Base-by-base conservation (phyloP, 2,329 filamentous ascomycete genomes). In the Pseudocercospora vitis region DNA sequence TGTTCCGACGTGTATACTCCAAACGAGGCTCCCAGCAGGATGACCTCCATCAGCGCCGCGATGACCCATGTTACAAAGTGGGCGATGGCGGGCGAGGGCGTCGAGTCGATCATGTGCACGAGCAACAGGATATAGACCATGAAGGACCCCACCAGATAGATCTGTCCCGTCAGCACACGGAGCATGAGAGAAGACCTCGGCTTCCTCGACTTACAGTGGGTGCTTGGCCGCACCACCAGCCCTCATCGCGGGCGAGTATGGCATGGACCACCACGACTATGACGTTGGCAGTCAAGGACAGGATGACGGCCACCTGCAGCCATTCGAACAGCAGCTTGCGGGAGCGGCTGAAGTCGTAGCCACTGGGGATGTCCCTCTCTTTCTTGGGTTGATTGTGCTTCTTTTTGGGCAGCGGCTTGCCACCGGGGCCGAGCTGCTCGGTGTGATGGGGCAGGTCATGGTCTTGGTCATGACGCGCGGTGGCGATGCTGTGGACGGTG, bases 51-150 rank as follows among this genome's bases (percentile, higher is more conserved):
- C 21, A 82, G 71, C n/a, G 90, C 70, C 21, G 86, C 86, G 37
- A 90, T 73, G 35, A 79, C 70, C 94, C 94, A 99, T 63, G 89
- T 85, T 42, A 87, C 73, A 52, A 92, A 81, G 72, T 96, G 91
- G 49, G 89, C 85, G 42, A 85, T 76, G 46, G 86, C 91, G 0
- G 94, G 94, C 9, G 88, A 88, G 28, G 89, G 85, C 58, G 83
- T 84, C 67, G 87, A 88, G 71, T 96, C 91, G 65, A 95, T 79
- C 53, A 97, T 81, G 24, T 91, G 91, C 66, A 96, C 87, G 61
- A 95, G 80, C 61, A 96, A 81, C 62, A 96, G 85, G 46, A 88
- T 81, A 75, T 95, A 94, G 59, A 94, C 84, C 77, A 95, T 96
- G 61, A 91, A 87, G 39, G 89, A 87, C 50, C 87, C 89, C 52